Evolutionary conservation across 2,329 filamentous ascomycete species (phyloP), one percentile per base, ranked within the genome.

Genomic region (Sarocladium strictum): DNA sequence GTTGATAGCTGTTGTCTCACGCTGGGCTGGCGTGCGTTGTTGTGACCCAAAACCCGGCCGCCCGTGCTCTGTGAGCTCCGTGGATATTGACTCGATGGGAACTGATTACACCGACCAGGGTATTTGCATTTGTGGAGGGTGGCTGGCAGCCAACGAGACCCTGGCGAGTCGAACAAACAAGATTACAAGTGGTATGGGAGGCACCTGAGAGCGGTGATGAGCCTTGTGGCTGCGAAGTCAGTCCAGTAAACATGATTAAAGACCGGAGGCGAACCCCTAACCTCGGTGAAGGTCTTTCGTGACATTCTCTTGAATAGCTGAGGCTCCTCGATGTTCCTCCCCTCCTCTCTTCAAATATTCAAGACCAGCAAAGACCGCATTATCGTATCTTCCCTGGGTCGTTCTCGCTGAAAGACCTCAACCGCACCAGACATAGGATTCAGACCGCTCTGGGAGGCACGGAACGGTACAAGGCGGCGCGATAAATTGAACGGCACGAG

Each of bases 171-270:
- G 29, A 49, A 3, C 27, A 17, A 51, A 35, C 27, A 51, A 51
- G 23, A 51, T 51, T 51, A 23, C 47, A 33, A 9, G 47, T 23
- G 43, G 43, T 26, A 51, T 35, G 35, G 26, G 47, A 51, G 47
- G 27, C 47, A 21, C 17, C 47, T 51, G 29, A 23, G 35, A 35
- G 26, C 43, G 43, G 43, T 27, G 11, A 29, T 47, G 23, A 26
- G n/a, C n/a, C n/a, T n/a, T n/a, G 43, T 17, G 43, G 24, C 43
- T 9, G 43, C 43, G 9, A 23, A 5, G 3, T 27, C 29, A 7
- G n/a, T 27, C 9, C 43, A n/a, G 19, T 15, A 11, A 47, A 27
- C 29, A 47, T 47, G 27, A n/a, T n/a, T n/a, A n/a, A 47, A 43
- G 43, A 7, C 24, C 5, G 35, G 23, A 26, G 21, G 43, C 29